These are phyloP conservation scores for Trichoderma brevicompactum DNA, from an alignment of 2,329 filamentous ascomycete genomes.

Conservation along the genomic window DNA sequence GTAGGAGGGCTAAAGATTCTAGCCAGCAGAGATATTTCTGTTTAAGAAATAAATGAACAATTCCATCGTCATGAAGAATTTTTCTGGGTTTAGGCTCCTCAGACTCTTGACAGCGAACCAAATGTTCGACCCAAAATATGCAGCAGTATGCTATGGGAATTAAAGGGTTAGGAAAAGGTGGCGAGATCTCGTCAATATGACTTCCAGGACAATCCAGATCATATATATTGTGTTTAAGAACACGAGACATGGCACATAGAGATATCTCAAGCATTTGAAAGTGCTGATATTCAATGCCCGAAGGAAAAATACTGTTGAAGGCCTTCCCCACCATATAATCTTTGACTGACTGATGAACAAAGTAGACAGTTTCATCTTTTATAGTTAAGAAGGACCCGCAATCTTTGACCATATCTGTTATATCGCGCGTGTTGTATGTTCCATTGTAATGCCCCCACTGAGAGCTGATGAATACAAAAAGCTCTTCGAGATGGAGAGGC, in stretches of 20 bases:
- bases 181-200: accelerated
- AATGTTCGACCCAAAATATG: not conserved
- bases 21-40: not conserved
- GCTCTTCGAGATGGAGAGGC: not conserved
- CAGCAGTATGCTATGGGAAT: not conserved
- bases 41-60: not conserved
- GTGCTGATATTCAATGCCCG: not conserved
- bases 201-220: not conserved
- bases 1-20: not conserved
- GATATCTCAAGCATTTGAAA: not conserved
- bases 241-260: not conserved
- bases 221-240: not conserved
- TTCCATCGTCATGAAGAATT: not conserved
- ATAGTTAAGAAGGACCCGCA: not conserved
- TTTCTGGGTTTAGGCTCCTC: not conserved
- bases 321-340: not conserved
- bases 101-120: not conserved
- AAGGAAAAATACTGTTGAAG: not conserved
- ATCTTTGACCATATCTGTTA: not conserved
- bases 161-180: too few species aligned
- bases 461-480: not conserved
- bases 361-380: not conserved
- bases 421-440: not conserved
- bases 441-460: not conserved
- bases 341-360: conserved; percentile 7